A percentile compares a stretch with the other conserved stretches of the same genome.
Conservation (phyloP, 2,329 filamentous ascomycete species). For the Macrophomina pseudophaseolina region DNA sequence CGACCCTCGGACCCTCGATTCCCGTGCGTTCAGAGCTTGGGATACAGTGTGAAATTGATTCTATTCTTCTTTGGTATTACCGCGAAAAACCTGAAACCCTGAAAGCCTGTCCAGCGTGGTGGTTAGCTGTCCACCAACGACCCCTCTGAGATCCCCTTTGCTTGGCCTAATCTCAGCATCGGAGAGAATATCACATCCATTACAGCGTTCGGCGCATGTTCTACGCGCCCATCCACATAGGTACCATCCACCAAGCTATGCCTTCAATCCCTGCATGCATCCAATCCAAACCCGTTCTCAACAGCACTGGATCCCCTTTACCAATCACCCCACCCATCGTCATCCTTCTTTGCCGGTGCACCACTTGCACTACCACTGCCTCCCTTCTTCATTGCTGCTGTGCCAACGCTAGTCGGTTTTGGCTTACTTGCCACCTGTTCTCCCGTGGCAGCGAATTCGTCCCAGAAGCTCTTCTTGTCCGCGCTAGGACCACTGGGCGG, state of each 20-base stretch:
- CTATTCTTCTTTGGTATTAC: not conserved
- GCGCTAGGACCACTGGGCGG: conserved; percentile 57
- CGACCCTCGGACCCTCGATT: conserved; percentile 4
- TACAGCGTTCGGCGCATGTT: not conserved
- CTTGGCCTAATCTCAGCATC: not conserved
- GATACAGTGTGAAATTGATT: not conserved
- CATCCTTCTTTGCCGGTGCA: conserved; percentile 52
- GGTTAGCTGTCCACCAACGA: not conserved
- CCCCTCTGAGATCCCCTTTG: conserved; percentile 1
- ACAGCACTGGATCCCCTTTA: conserved; percentile 32
- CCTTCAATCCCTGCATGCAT: not conserved
- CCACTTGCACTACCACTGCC: conserved; percentile 34
- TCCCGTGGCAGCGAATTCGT: conserved; percentile 48
- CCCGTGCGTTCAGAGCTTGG: too few species aligned
- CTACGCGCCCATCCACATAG: not conserved
- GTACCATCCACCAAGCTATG: not conserved
- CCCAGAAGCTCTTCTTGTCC: conserved; percentile 61
- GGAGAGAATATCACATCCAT: conserved; percentile 5
- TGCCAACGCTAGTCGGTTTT: conserved; percentile 61
- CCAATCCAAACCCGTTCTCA: conserved; percentile 22
- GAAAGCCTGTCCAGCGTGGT: not conserved
- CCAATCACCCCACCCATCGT: conserved; percentile 64
- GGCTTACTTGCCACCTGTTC: conserved; percentile 44
- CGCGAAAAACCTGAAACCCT: not conserved
- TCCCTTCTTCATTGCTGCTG: conserved; percentile 65